Evolutionary conservation across 352 stramenopile genomes (phyloP), one percentile per base, ranked within the genome.

Genomic region (Pythium aristosporum): DNA sequence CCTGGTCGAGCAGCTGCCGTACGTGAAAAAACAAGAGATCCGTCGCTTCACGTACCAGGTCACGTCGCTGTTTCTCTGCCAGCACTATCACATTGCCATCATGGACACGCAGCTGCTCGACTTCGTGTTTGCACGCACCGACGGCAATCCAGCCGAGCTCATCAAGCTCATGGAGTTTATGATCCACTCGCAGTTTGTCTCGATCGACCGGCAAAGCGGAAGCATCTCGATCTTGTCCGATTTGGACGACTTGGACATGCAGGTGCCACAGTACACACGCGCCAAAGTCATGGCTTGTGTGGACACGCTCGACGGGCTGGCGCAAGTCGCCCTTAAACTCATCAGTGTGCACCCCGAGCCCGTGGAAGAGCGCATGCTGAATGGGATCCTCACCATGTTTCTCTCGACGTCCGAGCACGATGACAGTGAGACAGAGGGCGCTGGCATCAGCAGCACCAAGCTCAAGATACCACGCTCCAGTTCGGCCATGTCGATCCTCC

Each of bases 71-170:
- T 92, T 92, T 28, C 63, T 92, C 15, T 89, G 81, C 30, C 81
- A 92, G 65, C 68, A 82, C 16, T 92, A 87, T 57, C 79, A 89
- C 57, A 92, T 92, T 46, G 81, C 81, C 0, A 91, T 92, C 46
- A 91, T 92, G 83, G 81, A 92, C 56, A 85, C 83, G 5, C 75
- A 92, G 65, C 54, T 92, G 23, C 80, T 92, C 1, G 72, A 86
- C 47, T 92, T 89, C 64, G 83, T 88, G 15, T 89, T 86, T 34
- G 63, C 79, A 1, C 76, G 81, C 1, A 88, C 83, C 0, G 75
- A 89, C 25, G 81, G 83, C 18, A 92, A 92, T 51, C 83, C 83
- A 1, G 72, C 76, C 11, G 80, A 85, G 30, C 67, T 88, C 1
- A 78, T 91, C 56, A 88, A 85, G 39, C 70, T 92, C 3, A 76